Conservation (phyloP, 495 filamentous ascomycete species). For the Umbilicaria muhlenbergii region DNA sequence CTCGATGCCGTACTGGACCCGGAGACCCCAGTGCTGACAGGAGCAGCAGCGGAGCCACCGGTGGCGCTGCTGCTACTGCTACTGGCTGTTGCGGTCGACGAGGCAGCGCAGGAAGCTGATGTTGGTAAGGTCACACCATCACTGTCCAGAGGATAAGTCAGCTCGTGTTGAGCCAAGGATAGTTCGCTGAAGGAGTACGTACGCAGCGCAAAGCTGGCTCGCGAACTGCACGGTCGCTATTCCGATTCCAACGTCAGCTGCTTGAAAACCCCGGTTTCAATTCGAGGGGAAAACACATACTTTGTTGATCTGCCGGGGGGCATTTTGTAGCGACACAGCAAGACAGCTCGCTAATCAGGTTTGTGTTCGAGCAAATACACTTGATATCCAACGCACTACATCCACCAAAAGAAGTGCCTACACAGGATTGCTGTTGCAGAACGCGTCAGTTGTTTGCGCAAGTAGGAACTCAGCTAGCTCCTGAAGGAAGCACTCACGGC, state of each 20-base stretch:
- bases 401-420: too few relatives aligned
- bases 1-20: conserved; percentile 9
- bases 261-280: background rate
- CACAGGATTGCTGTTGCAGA: too few relatives aligned
- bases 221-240: conserved; percentile 36
- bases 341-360: conserved; percentile 44
- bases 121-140: conserved; percentile 27
- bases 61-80: too few relatives aligned
- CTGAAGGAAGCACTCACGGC: too few relatives aligned
- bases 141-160: background rate
- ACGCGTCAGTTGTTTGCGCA: too few relatives aligned
- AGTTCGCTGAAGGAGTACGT: background rate
- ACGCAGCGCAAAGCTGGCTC: conserved; percentile 29
- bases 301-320: conserved; percentile 32
- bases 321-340: conserved; percentile 52
- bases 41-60: background rate
- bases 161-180: background rate
- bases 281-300: conserved; percentile 20
- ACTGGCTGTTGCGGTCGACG: too few relatives aligned
- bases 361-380: conserved; percentile 51
- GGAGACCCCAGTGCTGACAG: background rate
- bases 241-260: background rate
- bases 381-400: conserved; percentile 23
- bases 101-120: conserved; percentile 16
- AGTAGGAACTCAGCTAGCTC: too few relatives aligned